Percentiles rank a stretch among this genome's conserved stretches.
Evolutionary conservation across 2,329 filamentous ascomycete genomes (phyloP).

Genomic region (Xylaria digitata): DNA sequence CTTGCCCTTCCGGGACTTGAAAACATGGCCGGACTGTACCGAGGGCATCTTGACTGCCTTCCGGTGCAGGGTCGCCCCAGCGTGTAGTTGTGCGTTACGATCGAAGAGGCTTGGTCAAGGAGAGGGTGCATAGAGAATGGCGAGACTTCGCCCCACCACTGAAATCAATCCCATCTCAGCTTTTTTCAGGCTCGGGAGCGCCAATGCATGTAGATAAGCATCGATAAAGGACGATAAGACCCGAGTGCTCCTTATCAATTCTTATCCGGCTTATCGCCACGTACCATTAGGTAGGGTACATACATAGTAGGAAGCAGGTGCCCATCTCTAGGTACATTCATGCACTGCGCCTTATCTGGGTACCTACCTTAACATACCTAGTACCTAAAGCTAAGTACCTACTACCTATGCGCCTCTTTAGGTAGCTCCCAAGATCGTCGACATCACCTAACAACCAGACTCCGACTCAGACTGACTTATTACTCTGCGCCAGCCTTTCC

Average conservation of each 20-base stretch:
- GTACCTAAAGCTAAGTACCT: too few relatives aligned
- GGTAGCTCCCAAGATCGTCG: neutral
- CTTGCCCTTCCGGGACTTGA: slow-evolving; percentile 76
- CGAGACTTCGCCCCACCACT: slow-evolving; percentile 41
- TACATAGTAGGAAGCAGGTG: too few relatives aligned
- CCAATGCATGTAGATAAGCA: slow-evolving; percentile 42
- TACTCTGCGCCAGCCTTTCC: neutral
- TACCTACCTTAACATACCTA: neutral
- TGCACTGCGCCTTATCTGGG: too few relatives aligned
- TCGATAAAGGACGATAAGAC: slow-evolving; percentile 28
- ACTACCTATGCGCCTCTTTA: too few relatives aligned
- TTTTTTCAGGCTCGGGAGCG: slow-evolving; percentile 43
- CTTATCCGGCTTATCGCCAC: slow-evolving; percentile 15
- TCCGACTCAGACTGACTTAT: too few relatives aligned
- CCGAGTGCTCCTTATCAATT: slow-evolving; percentile 5
- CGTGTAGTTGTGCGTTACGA: slow-evolving; percentile 32
- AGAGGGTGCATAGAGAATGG: neutral
- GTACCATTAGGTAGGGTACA: too few relatives aligned
- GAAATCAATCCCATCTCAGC: slow-evolving; percentile 35
- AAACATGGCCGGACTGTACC: slow-evolving; percentile 73
- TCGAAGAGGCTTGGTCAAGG: slow-evolving; percentile 6
- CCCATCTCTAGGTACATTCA: too few relatives aligned
- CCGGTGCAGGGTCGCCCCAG: slow-evolving; percentile 15
- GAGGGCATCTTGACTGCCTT: slow-evolving; percentile 65
- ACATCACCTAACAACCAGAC: neutral